Percentiles rank a stretch among this genome's conserved stretches.
Evolutionary conservation across 2,329 filamentous ascomycete genomes (phyloP).

Genomic region (Fusarium odoratissimum): DNA sequence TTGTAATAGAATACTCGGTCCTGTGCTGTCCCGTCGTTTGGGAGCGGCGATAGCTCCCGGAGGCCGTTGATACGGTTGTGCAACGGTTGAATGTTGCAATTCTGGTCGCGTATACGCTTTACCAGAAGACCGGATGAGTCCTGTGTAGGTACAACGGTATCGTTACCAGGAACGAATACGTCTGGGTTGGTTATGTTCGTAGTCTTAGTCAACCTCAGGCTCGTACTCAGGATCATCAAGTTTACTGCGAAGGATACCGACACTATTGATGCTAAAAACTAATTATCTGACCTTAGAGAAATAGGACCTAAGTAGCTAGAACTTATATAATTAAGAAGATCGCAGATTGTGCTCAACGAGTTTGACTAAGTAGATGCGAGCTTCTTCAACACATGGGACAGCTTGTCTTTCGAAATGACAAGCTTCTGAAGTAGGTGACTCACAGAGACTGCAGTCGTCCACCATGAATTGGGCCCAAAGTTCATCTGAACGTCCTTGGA

Average conservation of each 20-base stretch:
- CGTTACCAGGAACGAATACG: not conserved
- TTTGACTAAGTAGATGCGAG: not conserved
- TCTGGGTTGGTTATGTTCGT: not conserved
- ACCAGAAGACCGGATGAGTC: not conserved
- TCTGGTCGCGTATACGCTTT: not conserved
- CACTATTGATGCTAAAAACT: too few species aligned
- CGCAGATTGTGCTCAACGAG: not conserved
- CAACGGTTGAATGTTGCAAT: not conserved
- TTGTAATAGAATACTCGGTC: not conserved
- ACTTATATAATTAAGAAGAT: not conserved
- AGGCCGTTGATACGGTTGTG: not conserved
- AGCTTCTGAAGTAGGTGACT: not conserved
- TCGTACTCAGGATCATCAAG: too few species aligned
- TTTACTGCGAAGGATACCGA: too few species aligned
- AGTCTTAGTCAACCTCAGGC: not conserved
- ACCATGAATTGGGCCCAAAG: not conserved
- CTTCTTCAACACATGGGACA: not conserved
- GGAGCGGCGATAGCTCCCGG: not conserved
- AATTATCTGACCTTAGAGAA: too few species aligned
- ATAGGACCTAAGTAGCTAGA: too few species aligned
- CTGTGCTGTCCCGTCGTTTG: not conserved
- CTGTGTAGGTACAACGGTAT: not conserved
- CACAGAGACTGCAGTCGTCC: not conserved
- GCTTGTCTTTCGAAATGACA: not conserved
- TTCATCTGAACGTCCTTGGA: not conserved